Evolutionary conservation across 345 rosid species (phyloP).

Genomic region (Syzygium aromaticum): DNA sequence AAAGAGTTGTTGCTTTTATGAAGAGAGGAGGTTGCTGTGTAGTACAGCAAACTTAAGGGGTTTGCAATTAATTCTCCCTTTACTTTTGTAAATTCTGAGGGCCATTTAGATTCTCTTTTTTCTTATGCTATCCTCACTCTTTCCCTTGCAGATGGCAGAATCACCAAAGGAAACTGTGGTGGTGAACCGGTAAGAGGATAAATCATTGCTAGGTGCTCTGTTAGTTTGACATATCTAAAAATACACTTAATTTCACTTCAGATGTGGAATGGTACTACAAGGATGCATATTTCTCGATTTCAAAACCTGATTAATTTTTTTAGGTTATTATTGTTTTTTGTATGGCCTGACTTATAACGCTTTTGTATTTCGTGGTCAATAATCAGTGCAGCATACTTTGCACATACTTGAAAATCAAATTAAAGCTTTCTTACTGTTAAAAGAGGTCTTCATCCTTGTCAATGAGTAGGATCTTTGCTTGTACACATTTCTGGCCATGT

Average conservation of each 20-base stretch:
- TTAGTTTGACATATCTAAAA: neutral
- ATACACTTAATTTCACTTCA: neutral
- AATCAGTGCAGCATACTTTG: too few relatives aligned
- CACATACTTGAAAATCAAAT: neutral
- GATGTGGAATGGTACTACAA: neutral
- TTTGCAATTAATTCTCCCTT: neutral
- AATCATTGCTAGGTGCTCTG: constrained; percentile 32
- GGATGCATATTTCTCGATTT: neutral
- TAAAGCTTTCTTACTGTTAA: neutral
- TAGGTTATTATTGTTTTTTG: neutral
- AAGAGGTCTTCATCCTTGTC: neutral
- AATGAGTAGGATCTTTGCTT: neutral
- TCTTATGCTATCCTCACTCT: neutral
- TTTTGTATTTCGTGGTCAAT: neutral
- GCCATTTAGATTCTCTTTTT: neutral
- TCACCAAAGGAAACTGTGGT: constrained; percentile 21
- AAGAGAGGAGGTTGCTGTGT: neutral
- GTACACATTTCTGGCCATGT: neutral
- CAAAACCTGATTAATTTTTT: neutral
- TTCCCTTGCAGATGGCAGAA: constrained; percentile 27
- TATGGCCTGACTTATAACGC: neutral
- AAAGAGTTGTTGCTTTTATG: neutral
- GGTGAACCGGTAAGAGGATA: constrained; percentile 25
- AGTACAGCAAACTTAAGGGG: neutral
- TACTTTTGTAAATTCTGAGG: neutral